Conservation (phyloP, 2,329 filamentous ascomycete species). For the Aspergillus ochraceoroseus region DNA sequence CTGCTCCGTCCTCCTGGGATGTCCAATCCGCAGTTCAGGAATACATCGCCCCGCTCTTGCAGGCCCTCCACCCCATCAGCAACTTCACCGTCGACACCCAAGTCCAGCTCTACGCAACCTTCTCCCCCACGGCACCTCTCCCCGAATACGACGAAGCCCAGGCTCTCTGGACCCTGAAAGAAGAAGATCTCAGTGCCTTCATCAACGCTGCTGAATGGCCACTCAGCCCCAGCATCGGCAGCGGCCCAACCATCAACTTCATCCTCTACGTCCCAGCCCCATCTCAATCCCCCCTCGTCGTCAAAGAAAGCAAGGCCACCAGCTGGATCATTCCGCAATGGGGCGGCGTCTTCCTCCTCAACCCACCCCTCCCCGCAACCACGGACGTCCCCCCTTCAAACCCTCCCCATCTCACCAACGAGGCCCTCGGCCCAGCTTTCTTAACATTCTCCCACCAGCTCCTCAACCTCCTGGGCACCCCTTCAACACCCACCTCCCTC, state of each 20-base stretch:
- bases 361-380: constrained; percentile 43
- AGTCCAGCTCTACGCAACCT: constrained; percentile 81
- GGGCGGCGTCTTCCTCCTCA: constrained; percentile 72
- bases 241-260: constrained; percentile 92
- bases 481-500: constrained; percentile 69
- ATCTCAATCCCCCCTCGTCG: constrained; percentile 54
- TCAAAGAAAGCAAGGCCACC: constrained; percentile 58
- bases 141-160: constrained; percentile 51
- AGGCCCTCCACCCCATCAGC: constrained; percentile 75
- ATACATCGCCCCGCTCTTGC: constrained; percentile 76
- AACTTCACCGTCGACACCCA: constrained; percentile 96
- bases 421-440: constrained; percentile 71
- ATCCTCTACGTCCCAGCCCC: constrained; percentile 81
- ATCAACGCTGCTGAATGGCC: constrained; percentile 99
- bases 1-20: constrained; percentile 80
- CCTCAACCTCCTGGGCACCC: constrained; percentile 78
- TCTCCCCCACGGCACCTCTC: constrained; percentile 57
- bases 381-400: constrained; percentile 33
- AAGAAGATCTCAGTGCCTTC: constrained; percentile 86
- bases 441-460: constrained; percentile 88
- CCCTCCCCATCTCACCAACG: constrained; percentile 53
- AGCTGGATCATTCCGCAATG: constrained; percentile 96
- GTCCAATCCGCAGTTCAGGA: constrained; percentile 74
- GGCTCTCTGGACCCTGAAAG: constrained; percentile 66
- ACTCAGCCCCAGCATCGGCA: constrained; percentile 85